Conservation (phyloP, 768 basidiomycete species). For the Omphalotus guepiniiformis region DNA sequence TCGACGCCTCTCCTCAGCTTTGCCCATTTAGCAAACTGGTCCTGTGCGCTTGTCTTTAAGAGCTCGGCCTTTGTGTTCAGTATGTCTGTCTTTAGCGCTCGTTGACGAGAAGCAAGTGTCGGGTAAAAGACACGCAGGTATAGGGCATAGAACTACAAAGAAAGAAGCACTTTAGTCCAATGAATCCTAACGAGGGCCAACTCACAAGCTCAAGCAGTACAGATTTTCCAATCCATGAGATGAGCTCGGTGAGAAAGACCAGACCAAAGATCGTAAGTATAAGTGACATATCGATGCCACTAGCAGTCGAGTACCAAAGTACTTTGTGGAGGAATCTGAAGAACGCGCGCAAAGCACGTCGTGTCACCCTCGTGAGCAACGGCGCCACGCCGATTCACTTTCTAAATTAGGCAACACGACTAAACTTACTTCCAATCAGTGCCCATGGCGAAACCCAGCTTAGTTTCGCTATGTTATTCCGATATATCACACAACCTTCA, state of each 20-base stretch:
- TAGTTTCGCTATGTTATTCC: too few relatives aligned
- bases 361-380: too few relatives aligned
- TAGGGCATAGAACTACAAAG: slow-evolving; percentile 62
- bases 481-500: too few relatives aligned
- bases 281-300: slow-evolving; percentile 79
- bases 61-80: slow-evolving; percentile 81
- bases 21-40: slow-evolving; percentile 99
- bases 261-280: slow-evolving; percentile 78
- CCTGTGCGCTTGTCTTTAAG: slow-evolving; percentile 87
- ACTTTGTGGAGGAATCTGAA: too few relatives aligned
- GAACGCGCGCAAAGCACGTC: background rate
- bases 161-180: background rate
- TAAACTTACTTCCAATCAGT: too few relatives aligned
- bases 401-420: too few relatives aligned
- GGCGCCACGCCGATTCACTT: too few relatives aligned
- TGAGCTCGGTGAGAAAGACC: slow-evolving; percentile 77
- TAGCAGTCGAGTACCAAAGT: too few relatives aligned
- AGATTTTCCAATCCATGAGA: slow-evolving; percentile 85
- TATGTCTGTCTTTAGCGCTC: slow-evolving; percentile 74
- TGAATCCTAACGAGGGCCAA: slow-evolving; percentile 17
- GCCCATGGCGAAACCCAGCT: too few relatives aligned
- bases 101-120: slow-evolving; percentile 52
- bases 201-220: slow-evolving; percentile 79
- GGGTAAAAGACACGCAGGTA: slow-evolving; percentile 67
- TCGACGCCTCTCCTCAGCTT: slow-evolving; percentile 87